Conservation (phyloP, 805 yeast genomes). For the Myxozyma neglecta region DNA sequence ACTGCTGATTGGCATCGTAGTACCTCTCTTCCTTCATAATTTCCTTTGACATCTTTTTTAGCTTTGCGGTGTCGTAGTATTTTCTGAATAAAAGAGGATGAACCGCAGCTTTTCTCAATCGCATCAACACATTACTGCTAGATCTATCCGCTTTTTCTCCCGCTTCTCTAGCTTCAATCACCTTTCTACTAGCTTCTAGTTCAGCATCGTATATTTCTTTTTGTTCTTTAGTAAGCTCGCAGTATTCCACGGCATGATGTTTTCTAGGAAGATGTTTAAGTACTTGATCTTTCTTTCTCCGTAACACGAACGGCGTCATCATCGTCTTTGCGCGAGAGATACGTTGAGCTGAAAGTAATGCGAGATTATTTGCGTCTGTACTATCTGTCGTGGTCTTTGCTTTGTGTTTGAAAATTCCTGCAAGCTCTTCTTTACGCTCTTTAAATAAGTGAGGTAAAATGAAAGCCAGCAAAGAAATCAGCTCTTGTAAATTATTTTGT, state of each 20-base stretch:
- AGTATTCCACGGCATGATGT: conserved; percentile 59
- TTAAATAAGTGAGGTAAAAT: conserved; percentile 81
- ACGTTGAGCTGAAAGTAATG: conserved; percentile 85
- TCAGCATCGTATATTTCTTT: conserved; percentile 60
- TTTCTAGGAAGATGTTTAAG: conserved; percentile 84
- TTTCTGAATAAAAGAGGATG: conserved; percentile 86
- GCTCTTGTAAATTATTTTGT: conserved; percentile 87
- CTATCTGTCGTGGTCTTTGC: conserved; percentile 67
- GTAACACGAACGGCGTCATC: conserved; percentile 96
- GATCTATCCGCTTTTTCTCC: conserved; percentile 45
- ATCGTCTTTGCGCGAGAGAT: conserved; percentile 90
- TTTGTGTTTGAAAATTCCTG: conserved; percentile 81
- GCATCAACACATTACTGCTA: conserved; percentile 77
- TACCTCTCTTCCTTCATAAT: conserved; percentile 83
- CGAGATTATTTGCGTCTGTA: conserved; percentile 55
- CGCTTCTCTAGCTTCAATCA: conserved; percentile 37
- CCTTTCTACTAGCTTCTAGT: conserved; percentile 45
- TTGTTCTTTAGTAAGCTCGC: conserved; percentile 62
- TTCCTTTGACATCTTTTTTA: conserved; percentile 68
- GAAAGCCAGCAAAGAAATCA: conserved; percentile 86
- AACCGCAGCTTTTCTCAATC: conserved; percentile 83
- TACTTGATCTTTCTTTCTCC: conserved; percentile 91
- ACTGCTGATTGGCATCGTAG: conserved; percentile 67
- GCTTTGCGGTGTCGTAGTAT: conserved; percentile 54
- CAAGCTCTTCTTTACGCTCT: conserved; percentile 78